Evolutionary conservation across 2,329 filamentous ascomycete genomes (phyloP), one percentile per base, ranked within the genome.

Genomic region (Nemania bipapillata): DNA sequence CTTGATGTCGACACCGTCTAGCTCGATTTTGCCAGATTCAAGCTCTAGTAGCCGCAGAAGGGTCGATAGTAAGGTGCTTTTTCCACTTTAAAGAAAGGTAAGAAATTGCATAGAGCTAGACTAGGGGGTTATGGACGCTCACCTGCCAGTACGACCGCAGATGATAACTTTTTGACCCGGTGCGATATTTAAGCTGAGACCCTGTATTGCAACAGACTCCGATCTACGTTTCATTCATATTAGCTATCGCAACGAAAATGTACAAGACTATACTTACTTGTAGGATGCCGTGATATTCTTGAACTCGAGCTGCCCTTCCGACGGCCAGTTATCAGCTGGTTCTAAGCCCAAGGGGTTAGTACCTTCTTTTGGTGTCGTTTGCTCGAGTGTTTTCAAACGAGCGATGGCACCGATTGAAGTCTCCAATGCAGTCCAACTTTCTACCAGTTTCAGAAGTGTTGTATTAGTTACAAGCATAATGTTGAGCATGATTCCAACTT

Each of bases 131-230:
- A 15, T 20, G 5, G 37, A 20, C 8, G 12, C 77, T 74, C 74
- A 81, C 81, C 81, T 83, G 67, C 84, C 86, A 26, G 83, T 89
- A 1, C 86, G 81, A 1, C 87, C 87, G 50, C 84, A 86, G 4
- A 89, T 79, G 2, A 83, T 79, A n/a, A 85, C 75, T 72, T 83
- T 83, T 71, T 86, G 79, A 7, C 86, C 86, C 0, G 83, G 73
- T 45, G 72, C 24, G 40, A 82, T 73, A 2, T 52, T 61, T 11
- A 82, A 57, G 5, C 42, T 73, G 0, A 82, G 1, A 11, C 74
- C 52, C 4, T 69, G 52, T 1, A 82, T 68, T 1, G 74, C 78
- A 0, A 71, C 54, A 0, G 66, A 65, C 5, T 76, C 65, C 1
- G 65, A 12, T 17, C 73, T 73, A 12, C 45, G 6, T 9, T 24